phyloP scores from a whole-genome alignment of 179 eudicot species.

The Patellifolia procumbens region DNA sequence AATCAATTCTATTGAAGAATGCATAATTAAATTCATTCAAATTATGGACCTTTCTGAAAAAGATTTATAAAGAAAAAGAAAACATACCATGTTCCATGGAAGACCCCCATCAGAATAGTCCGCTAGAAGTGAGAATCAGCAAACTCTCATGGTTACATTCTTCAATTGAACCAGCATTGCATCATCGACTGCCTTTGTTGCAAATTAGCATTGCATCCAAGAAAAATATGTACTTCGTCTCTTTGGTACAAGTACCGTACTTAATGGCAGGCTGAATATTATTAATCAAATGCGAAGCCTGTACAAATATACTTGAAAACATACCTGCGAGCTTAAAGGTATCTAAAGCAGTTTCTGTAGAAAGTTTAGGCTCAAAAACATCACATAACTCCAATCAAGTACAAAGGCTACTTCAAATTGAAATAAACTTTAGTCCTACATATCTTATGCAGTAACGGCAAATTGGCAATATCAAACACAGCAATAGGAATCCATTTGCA shows the following conservation, averaged over 20 bases:
- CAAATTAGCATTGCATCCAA: background rate
- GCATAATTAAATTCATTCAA: background rate
- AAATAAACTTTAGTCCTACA: background rate
- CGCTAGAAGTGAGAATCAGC: background rate
- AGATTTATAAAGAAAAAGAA: conserved; percentile 4
- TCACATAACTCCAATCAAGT: background rate
- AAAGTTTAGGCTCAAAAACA: background rate
- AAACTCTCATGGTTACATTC: background rate
- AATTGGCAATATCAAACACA: background rate
- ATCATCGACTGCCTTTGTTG: background rate
- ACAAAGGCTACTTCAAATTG: background rate
- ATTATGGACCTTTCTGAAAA: background rate
- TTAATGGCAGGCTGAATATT: background rate
- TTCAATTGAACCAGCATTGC: background rate
- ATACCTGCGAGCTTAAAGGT: too few relatives aligned
- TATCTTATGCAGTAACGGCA: background rate
- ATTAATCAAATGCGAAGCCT: background rate
- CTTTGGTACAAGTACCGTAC: background rate
- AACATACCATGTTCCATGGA: conserved; percentile 16
- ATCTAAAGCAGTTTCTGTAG: background rate
- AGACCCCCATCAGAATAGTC: background rate
- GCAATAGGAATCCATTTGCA: background rate
- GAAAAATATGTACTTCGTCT: background rate
- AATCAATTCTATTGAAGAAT: conserved; percentile 4
- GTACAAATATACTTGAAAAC: background rate